Conservation (phyloP, 805 yeast genomes). For the Metschnikowia colocasiae region DNA sequence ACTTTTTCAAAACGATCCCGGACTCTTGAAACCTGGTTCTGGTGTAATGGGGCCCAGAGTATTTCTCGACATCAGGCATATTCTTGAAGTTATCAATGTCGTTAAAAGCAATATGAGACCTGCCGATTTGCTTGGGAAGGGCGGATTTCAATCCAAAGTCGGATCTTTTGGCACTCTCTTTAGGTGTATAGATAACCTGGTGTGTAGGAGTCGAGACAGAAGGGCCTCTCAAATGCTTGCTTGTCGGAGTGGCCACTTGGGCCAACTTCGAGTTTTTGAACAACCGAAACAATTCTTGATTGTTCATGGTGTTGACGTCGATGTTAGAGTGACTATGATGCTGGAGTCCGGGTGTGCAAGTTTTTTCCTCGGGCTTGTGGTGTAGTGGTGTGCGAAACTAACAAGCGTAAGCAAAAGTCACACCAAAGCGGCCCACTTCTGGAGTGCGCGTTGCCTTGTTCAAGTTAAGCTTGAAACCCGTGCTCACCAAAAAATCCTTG, state of each 20-base stretch:
- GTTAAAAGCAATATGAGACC: slow-evolving; percentile 58
- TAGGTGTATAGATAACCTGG: slow-evolving; percentile 68
- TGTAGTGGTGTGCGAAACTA: slow-evolving; percentile 23
- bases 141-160: slow-evolving; percentile 76
- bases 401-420: slow-evolving; percentile 61
- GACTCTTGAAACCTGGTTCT: slow-evolving; percentile 66
- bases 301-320: slow-evolving; percentile 10
- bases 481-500: slow-evolving; percentile 71
- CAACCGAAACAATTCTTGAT: slow-evolving; percentile 22
- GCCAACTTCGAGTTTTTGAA: slow-evolving; percentile 40
- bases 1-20: slow-evolving; percentile 46
- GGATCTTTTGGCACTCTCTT: slow-evolving; percentile 58
- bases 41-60: slow-evolving; percentile 56
- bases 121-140: slow-evolving; percentile 58
- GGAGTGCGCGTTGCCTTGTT: slow-evolving; percentile 40
- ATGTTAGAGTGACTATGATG: not conserved
- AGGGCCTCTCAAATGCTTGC: slow-evolving; percentile 28
- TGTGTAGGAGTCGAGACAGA: slow-evolving; percentile 52
- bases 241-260: slow-evolving; percentile 43
- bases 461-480: slow-evolving; percentile 59
- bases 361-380: slow-evolving; percentile 7
- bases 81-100: slow-evolving; percentile 64
- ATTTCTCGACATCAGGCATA: slow-evolving; percentile 68
- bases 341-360: not conserved
- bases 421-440: slow-evolving; percentile 50